These are phyloP conservation scores for Xylaria cubensis DNA, from an alignment of 495 filamentous ascomycete genomes.

Conservation along the genomic window DNA sequence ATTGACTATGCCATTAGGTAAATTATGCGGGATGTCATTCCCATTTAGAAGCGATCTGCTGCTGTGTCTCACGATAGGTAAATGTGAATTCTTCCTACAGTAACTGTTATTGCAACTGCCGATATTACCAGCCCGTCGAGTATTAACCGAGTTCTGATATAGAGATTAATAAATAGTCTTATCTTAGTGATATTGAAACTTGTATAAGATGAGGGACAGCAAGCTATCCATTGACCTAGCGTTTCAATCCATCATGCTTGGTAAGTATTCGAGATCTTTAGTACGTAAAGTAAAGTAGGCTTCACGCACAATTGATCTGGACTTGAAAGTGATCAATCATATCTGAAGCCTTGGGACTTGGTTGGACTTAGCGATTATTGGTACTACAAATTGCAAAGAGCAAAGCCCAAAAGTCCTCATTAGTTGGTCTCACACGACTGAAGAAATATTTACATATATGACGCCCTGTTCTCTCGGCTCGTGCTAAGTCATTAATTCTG, in stretches of 20 bases:
- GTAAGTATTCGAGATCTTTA: background rate
- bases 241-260: background rate
- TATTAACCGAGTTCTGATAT: background rate
- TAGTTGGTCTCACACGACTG: background rate
- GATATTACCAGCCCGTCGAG: background rate
- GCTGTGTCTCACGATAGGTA: background rate
- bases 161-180: background rate
- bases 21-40: background rate
- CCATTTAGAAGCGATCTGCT: slow-evolving; percentile 2
- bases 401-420: background rate
- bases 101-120: background rate
- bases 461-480: background rate
- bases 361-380: background rate
- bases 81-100: background rate
- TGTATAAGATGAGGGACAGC: background rate
- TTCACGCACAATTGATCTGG: background rate
- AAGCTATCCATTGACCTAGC: background rate
- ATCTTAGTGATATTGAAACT: slow-evolving; percentile 4
- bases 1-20: slow-evolving; percentile 10
- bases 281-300: background rate
- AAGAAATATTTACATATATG: background rate
- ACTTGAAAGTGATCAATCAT: background rate
- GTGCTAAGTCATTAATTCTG: background rate
- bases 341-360: background rate
- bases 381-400: background rate